A percentile compares a stretch with the other conserved stretches of the same genome.
Evolutionary conservation across 345 rosid genomes (phyloP).

Genomic region (Citrus medica): DNA sequence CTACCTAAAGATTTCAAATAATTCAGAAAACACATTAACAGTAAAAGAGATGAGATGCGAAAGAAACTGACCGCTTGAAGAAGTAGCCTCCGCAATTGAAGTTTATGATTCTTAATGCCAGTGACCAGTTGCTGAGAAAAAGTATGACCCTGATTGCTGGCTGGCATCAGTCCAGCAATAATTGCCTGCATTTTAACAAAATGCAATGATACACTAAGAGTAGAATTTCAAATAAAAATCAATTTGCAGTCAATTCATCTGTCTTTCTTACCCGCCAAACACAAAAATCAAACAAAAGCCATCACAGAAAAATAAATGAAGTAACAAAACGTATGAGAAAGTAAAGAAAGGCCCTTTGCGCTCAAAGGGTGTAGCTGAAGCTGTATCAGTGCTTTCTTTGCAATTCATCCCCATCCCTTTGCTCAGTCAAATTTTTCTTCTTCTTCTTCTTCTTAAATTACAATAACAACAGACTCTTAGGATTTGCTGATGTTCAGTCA

Average conservation of each 20-base stretch:
- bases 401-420: constrained; percentile 53
- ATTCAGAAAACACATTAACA: background rate
- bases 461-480: background rate
- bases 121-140: constrained; percentile 64
- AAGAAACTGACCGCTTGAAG: constrained; percentile 50
- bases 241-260: background rate
- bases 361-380: constrained; percentile 81
- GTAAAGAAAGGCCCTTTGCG: constrained; percentile 50
- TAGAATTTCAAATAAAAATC: too few relatives aligned
- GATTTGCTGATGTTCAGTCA: background rate
- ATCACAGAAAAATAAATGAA: background rate
- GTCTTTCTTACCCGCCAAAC: constrained; percentile 3
- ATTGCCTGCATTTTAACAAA: constrained; percentile 45
- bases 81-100: constrained; percentile 72
- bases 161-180: constrained; percentile 75
- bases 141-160: constrained; percentile 69
- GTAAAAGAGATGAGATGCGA: background rate
- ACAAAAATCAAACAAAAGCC: background rate
- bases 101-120: constrained; percentile 72
- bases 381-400: constrained; percentile 72
- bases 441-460: background rate
- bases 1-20: background rate
- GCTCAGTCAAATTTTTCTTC: background rate
- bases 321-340: background rate
- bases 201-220: too few relatives aligned